Conservation (phyloP, 176 grass and related monocot species). For the Cymbopogon citratus region DNA sequence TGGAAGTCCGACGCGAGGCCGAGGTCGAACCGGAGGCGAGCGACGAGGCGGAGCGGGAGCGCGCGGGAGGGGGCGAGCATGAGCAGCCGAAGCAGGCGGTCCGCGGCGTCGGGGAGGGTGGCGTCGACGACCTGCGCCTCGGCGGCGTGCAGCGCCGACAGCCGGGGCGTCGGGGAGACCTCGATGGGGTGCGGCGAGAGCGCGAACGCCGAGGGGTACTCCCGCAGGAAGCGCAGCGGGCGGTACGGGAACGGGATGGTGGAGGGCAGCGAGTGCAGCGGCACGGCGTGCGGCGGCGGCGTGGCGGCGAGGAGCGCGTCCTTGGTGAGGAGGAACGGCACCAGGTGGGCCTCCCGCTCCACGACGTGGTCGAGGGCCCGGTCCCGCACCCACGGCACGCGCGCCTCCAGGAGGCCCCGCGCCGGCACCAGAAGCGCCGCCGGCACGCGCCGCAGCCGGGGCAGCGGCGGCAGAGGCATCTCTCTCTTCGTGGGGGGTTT, state of each 20-base stretch:
- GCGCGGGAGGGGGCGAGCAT: slow-evolving; percentile 62
- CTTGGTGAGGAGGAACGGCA: slow-evolving; percentile 75
- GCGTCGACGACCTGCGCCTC: slow-evolving; percentile 42
- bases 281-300: slow-evolving; percentile 46
- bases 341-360: slow-evolving; percentile 79
- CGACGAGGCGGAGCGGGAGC: slow-evolving; percentile 61
- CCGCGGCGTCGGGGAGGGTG: slow-evolving; percentile 41
- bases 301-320: slow-evolving; percentile 62
- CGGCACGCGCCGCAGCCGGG: neutral
- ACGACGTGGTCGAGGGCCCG: slow-evolving; percentile 84
- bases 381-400: slow-evolving; percentile 60
- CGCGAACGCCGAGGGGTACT: slow-evolving; percentile 65
- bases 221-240: slow-evolving; percentile 67
- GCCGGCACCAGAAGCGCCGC: slow-evolving; percentile 24
- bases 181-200: slow-evolving; percentile 40
- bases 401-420: slow-evolving; percentile 46
- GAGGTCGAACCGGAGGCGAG: slow-evolving; percentile 66
- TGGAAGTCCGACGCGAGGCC: slow-evolving; percentile 70
- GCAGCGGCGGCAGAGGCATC: slow-evolving; percentile 12
- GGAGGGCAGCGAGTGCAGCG: slow-evolving; percentile 58
- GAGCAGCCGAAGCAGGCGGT: slow-evolving; percentile 75
- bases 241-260: slow-evolving; percentile 68
- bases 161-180: slow-evolving; percentile 51
- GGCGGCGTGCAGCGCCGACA: slow-evolving; percentile 54
- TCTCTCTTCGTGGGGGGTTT: neutral